These are phyloP conservation scores for Pichia sp. DNA, from an alignment of 1,139 yeast genomes.

Conservation along the genomic window DNA sequence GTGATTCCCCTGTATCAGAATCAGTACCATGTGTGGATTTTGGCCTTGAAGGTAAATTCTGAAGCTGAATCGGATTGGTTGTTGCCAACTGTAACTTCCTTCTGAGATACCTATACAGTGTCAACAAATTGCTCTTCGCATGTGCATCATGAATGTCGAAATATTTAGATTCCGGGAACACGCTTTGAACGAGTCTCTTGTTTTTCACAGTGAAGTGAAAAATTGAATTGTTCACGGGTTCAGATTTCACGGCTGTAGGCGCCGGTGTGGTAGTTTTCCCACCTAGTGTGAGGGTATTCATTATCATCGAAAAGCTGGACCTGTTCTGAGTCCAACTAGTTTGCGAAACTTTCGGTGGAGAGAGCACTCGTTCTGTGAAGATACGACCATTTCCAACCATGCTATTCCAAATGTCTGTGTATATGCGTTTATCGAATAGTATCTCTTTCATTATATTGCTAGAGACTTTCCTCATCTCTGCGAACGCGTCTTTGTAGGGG, in stretches of 20 bases:
- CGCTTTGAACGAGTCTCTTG: neutral
- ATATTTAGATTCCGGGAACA: neutral
- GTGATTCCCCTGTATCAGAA: no score
- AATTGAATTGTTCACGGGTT: neutral
- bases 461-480: slow-evolving; percentile 59
- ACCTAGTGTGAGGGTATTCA: neutral
- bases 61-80: no score
- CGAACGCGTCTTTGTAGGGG: slow-evolving; percentile 79
- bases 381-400: slow-evolving; percentile 19
- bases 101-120: neutral
- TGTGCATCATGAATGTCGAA: neutral
- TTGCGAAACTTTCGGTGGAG: no score
- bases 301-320: neutral
- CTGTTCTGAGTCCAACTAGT: no score
- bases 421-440: slow-evolving; percentile 23
- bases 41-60: no score
- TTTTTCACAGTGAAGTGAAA: neutral
- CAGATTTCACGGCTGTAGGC: no score
- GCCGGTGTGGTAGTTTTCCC: no score
- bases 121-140: neutral
- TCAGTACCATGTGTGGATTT: no score
- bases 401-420: slow-evolving; percentile 24
- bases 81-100: no score
- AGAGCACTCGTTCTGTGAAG: no score
- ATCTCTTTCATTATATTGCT: slow-evolving; percentile 42